These are phyloP conservation scores for Dovyalis caffra DNA, from an alignment of 345 rosid species.

Conservation along the genomic window DNA sequence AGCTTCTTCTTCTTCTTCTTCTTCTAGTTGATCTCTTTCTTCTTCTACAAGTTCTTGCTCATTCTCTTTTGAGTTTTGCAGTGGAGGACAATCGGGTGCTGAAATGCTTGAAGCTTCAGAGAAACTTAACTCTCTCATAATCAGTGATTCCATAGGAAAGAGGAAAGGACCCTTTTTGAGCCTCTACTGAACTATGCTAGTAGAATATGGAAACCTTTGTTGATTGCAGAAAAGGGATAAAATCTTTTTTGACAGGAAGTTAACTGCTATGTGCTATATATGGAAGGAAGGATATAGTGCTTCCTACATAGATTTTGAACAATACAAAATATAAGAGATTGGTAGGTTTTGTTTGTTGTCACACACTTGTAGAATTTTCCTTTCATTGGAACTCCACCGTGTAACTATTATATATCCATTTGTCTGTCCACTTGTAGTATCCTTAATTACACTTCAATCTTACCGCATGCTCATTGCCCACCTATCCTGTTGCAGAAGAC, in stretches of 20 bases:
- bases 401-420: constrained; percentile 1
- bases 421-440: constrained; percentile 5
- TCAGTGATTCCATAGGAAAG: constrained; percentile 39
- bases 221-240: constrained; percentile 1
- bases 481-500: not conserved
- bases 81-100: constrained; percentile 31
- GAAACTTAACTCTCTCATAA: constrained; percentile 21
- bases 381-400: constrained; percentile 23
- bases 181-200: not conserved
- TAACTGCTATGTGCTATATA: constrained; percentile 31
- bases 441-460: not conserved
- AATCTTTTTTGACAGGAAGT: constrained; percentile 22
- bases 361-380: not conserved
- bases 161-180: constrained; percentile 2
- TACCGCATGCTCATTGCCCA: not conserved
- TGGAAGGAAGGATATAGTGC: constrained; percentile 24
- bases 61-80: constrained; percentile 22
- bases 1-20: constrained; percentile 18
- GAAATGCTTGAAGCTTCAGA: constrained; percentile 33
- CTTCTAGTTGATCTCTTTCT: constrained; percentile 10
- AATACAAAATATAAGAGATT: constrained; percentile 13
- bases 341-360: constrained; percentile 26
- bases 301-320: constrained; percentile 1
- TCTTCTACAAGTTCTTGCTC: constrained; percentile 18
- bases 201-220: constrained; percentile 16